These are phyloP conservation scores for Solanum lignicaule DNA, from an alignment of 257 asterid genomes.

Conservation along the genomic window DNA sequence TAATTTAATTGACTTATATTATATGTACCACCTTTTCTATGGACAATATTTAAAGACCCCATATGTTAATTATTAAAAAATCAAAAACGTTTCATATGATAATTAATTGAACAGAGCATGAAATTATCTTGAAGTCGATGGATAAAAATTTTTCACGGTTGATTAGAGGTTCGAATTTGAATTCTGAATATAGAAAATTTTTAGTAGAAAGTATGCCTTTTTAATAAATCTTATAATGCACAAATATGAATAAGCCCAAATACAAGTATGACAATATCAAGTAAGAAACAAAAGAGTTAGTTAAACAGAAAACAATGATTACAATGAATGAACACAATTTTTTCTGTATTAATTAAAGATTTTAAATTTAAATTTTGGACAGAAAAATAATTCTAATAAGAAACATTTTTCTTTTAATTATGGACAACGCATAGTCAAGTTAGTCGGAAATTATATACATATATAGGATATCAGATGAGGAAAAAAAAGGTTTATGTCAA, in stretches of 20 bases:
- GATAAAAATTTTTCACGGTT: background rate
- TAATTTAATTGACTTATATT: background rate
- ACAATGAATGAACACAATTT: background rate
- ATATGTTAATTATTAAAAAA: background rate
- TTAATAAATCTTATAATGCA: background rate
- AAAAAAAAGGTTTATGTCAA: too few species aligned
- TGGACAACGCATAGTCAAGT: background rate
- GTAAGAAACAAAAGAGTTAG: background rate
- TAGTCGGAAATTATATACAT: too few species aligned
- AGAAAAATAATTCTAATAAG: background rate
- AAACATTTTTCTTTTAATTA: background rate
- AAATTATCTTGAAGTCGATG: background rate
- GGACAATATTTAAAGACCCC: background rate
- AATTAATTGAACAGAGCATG: background rate
- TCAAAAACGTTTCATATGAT: background rate
- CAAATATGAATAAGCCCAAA: background rate
- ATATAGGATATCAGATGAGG: too few species aligned
- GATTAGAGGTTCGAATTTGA: background rate
- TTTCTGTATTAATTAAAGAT: too few species aligned
- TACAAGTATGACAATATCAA: background rate
- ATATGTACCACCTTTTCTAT: background rate
- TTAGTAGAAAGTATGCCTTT: background rate
- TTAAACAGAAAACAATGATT: background rate
- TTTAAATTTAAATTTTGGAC: background rate
- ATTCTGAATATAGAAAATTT: rapidly evolving